Conservation (phyloP, 208 protist species). For the Leishmania tarentolae region DNA sequence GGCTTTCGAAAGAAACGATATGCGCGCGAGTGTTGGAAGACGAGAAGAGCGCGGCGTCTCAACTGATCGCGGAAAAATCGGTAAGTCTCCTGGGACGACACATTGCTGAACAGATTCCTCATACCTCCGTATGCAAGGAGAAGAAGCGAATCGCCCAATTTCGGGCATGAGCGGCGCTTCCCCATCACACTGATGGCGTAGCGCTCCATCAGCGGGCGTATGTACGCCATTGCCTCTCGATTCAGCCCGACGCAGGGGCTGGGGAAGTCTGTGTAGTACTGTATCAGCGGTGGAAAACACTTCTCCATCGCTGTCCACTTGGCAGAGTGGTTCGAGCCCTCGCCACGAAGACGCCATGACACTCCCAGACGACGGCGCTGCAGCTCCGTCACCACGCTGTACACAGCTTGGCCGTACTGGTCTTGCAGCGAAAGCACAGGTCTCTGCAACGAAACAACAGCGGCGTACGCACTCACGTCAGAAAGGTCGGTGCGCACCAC, state of each 20-base stretch:
- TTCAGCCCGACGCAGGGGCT: slow-evolving; percentile 38
- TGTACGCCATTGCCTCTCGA: slow-evolving; percentile 36
- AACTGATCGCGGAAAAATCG: slow-evolving; percentile 7
- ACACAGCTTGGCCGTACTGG: not conserved
- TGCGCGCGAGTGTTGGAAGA: slow-evolving; percentile 34
- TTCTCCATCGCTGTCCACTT: not conserved
- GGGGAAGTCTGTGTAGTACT: not conserved
- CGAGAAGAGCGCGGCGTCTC: slow-evolving; percentile 4
- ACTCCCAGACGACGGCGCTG: slow-evolving; percentile 16
- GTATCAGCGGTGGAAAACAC: slow-evolving; percentile 11
- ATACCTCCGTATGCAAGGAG: slow-evolving; percentile 13
- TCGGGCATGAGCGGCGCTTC: not conserved
- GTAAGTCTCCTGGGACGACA: not conserved
- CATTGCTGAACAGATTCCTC: not conserved
- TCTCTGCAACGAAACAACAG: not conserved
- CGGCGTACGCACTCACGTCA: not conserved
- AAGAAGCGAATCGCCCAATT: slow-evolving; percentile 10
- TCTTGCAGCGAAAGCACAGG: slow-evolving; percentile 5
- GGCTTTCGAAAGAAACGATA: not conserved
- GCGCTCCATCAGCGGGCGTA: slow-evolving; percentile 44
- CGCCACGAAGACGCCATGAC: not conserved
- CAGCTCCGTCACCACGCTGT: slow-evolving; percentile 3
- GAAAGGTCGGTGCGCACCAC: slow-evolving; percentile 19
- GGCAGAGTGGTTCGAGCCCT: not conserved
- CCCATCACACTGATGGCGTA: slow-evolving; percentile 19